These are phyloP conservation scores for Plectosphaerella plurivora DNA, from an alignment of 2,329 filamentous ascomycete species.

Conservation along the genomic window DNA sequence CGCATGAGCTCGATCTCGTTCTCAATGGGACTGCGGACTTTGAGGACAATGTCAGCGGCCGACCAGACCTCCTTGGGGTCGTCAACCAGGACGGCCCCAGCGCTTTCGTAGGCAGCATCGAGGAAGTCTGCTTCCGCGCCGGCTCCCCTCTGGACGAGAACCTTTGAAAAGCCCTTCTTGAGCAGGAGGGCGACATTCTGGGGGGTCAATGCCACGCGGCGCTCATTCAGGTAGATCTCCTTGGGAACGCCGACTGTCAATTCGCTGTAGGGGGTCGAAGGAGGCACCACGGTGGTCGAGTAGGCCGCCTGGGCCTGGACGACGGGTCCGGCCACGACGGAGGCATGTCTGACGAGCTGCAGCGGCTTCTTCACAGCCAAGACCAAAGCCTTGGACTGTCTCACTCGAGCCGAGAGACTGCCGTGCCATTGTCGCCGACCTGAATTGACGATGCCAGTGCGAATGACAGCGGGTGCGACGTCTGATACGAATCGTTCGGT, in stretches of 20 bases:
- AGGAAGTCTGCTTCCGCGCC: conserved; percentile 72
- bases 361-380: conserved; percentile 24
- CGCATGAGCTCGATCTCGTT: conserved; percentile 66
- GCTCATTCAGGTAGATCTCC: conserved; percentile 75
- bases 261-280: conserved; percentile 60
- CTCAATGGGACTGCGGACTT: conserved; percentile 71
- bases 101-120: conserved; percentile 71
- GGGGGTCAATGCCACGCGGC: conserved; percentile 79
- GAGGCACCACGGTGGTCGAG: conserved; percentile 33
- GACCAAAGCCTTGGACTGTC: conserved; percentile 21
- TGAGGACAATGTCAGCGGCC: conserved; percentile 73
- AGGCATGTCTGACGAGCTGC: conserved; percentile 34
- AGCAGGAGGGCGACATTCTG: conserved; percentile 76
- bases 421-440: conserved; percentile 32
- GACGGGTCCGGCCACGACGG: conserved; percentile 22
- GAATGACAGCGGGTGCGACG: not conserved
- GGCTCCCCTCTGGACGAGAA: conserved; percentile 78
- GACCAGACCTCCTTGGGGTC: conserved; percentile 64
- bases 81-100: conserved; percentile 74
- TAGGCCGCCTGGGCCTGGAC: conserved; percentile 20
- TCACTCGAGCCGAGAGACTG: conserved; percentile 19
- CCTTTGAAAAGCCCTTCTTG: conserved; percentile 77
- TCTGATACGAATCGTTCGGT: not conserved
- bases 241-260: conserved; percentile 75
- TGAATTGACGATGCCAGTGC: conserved; percentile 9